phyloP scores from a whole-genome alignment of 2,329 filamentous ascomycete species.

The Cercospora nicotianae region DNA sequence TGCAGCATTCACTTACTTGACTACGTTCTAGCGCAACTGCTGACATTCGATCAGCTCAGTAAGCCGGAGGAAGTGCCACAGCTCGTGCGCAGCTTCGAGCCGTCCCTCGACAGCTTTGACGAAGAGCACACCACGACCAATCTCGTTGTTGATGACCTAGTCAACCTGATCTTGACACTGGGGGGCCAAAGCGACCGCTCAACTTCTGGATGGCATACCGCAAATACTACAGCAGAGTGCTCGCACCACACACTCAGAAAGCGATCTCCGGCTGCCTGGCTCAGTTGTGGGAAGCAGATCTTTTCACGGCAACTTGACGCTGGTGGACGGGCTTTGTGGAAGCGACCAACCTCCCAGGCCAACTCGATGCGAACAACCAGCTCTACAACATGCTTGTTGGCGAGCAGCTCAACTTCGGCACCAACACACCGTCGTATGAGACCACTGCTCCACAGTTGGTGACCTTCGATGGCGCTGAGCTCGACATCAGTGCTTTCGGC shows the following conservation, averaged over 20 bases:
- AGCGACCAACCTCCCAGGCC: not conserved
- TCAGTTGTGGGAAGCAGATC: conserved; percentile 53
- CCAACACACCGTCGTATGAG: conserved; percentile 30
- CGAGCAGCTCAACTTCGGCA: conserved; percentile 49
- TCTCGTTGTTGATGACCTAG: conserved; percentile 22
- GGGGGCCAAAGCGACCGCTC: conserved; percentile 18
- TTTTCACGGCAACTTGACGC: conserved; percentile 32
- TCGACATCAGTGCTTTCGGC: not conserved
- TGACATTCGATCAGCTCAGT: conserved; percentile 10
- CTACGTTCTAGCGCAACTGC: not conserved
- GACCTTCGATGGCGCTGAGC: conserved; percentile 9
- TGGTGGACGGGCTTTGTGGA: not conserved
- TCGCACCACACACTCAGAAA: conserved; percentile 46
- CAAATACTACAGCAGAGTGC: conserved; percentile 19
- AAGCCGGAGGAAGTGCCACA: conserved; percentile 10
- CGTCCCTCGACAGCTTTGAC: conserved; percentile 16
- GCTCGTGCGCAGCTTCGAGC: conserved; percentile 13
- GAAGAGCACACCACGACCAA: conserved; percentile 19
- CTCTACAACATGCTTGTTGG: conserved; percentile 42
- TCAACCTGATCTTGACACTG: conserved; percentile 12
- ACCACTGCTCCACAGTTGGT: conserved; percentile 22
- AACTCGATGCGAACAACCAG: conserved; percentile 1
- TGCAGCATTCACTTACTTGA: conserved; percentile 1
- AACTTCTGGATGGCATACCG: conserved; percentile 26
- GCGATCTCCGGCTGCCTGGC: conserved; percentile 53